phyloP scores from a whole-genome alignment of 176 grass and related monocot genomes.

The Echinochloa phyllopogon region DNA sequence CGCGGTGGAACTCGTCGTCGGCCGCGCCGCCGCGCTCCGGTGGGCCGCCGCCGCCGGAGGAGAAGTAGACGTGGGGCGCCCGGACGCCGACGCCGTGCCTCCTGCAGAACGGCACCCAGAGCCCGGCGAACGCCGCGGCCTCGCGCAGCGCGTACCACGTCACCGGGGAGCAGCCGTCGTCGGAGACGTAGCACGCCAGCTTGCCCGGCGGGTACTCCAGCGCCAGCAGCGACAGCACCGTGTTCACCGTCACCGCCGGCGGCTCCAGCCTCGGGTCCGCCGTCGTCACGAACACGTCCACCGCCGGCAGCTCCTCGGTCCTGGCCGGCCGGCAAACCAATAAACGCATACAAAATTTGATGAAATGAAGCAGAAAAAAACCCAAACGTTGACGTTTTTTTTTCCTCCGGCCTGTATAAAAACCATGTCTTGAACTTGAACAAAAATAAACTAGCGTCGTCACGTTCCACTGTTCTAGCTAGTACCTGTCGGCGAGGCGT shows the following conservation, averaged over 20 bases:
- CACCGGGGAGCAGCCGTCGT: conserved; percentile 55
- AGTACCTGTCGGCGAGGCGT: conserved; percentile 2
- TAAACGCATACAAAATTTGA: too few relatives aligned
- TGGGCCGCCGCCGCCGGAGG: neutral
- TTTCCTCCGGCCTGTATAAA: too few relatives aligned
- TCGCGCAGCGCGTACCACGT: conserved; percentile 55
- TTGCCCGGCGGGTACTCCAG: conserved; percentile 61
- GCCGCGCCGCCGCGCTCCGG: neutral
- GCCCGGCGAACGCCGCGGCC: conserved; percentile 46
- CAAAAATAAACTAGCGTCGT: too few relatives aligned
- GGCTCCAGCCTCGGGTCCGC: conserved; percentile 59
- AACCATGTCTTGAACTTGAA: too few relatives aligned
- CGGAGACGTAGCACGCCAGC: conserved; percentile 69
- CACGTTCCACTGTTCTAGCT: neutral
- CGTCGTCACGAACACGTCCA: conserved; percentile 75
- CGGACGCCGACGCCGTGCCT: conserved; percentile 25
- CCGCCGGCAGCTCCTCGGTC: conserved; percentile 40
- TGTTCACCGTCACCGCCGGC: conserved; percentile 60
- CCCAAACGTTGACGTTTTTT: too few relatives aligned
- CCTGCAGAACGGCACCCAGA: conserved; percentile 70
- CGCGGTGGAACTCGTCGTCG: neutral
- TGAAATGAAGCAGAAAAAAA: neutral
- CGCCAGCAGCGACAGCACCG: conserved; percentile 65
- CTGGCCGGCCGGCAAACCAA: neutral
- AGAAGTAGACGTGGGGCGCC: conserved; percentile 60